Percentiles rank a stretch among this genome's conserved stretches.
Conservation (phyloP, 352 stramenopile genomes). For the Pythium brassicae region DNA sequence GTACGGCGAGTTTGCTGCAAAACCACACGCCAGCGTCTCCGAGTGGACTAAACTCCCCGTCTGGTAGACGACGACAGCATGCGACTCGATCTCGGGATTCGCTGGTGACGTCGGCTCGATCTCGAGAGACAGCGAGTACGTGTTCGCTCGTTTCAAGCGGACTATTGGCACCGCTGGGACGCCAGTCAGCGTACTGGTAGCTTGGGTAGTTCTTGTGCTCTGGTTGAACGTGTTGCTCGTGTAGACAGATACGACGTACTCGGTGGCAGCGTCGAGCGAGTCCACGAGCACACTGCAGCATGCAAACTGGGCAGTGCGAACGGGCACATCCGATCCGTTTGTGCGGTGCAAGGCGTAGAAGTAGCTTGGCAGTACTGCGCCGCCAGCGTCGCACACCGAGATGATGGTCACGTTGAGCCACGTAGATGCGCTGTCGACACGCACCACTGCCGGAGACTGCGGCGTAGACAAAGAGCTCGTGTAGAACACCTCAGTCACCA, state of each 20-base stretch:
- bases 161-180: constrained; percentile 20
- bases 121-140: constrained; percentile 32
- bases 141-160: constrained; percentile 25
- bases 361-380: constrained; percentile 22
- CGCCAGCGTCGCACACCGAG: constrained; percentile 36
- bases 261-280: constrained; percentile 14
- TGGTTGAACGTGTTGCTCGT: constrained; percentile 23
- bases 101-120: constrained; percentile 4
- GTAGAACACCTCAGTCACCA: constrained; percentile 22
- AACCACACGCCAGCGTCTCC: neutral
- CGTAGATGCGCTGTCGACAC: constrained; percentile 15
- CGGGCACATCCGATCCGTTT: neutral
- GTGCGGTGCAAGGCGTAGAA: constrained; percentile 26
- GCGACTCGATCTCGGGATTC: constrained; percentile 38
- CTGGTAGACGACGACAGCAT: constrained; percentile 19
- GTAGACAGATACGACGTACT: constrained; percentile 29
- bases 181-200: constrained; percentile 28
- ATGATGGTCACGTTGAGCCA: constrained; percentile 34
- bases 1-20: neutral
- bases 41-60: constrained; percentile 4
- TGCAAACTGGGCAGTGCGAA: constrained; percentile 24
- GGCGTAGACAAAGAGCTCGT: constrained; percentile 28
- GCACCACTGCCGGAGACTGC: constrained; percentile 16
- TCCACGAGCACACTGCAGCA: constrained; percentile 41
- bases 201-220: constrained; percentile 12